A percentile compares a stretch with the other conserved stretches of the same genome.
phyloP scores from a whole-genome alignment of 2,329 filamentous ascomycete genomes.

The Aspergillus costaricaensis region DNA sequence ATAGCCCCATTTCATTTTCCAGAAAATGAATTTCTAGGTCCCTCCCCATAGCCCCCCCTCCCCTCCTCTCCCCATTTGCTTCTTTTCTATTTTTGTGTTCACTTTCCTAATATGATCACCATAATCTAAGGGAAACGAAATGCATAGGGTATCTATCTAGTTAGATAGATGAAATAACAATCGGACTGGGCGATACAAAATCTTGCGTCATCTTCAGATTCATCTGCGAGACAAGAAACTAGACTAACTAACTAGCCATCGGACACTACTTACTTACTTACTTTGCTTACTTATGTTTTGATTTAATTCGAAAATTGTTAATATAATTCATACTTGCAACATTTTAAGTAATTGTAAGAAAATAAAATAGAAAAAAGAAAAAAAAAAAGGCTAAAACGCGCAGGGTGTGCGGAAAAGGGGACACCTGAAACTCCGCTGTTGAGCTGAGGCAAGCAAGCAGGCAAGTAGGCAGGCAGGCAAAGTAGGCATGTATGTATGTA shows the following conservation, averaged over 20 bases:
- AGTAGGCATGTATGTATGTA: constrained; percentile 4
- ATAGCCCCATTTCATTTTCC: constrained; percentile 1
- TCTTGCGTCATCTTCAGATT: not conserved
- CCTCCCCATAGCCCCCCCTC: too few relatives aligned
- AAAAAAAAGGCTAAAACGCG: constrained; percentile 2
- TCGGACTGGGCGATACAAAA: not conserved
- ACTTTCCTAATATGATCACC: not conserved
- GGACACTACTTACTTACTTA: too few relatives aligned
- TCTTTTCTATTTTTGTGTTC: constrained; percentile 17
- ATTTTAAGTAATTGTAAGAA: not conserved
- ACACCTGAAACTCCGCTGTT: constrained; percentile 22
- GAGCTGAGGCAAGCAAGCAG: not conserved
- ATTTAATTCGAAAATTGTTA: not conserved
- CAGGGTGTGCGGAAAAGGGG: constrained; percentile 18
- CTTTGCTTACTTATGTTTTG: too few relatives aligned
- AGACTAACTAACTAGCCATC: too few relatives aligned
- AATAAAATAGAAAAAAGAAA: not conserved
- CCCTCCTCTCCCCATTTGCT: constrained; percentile 12
- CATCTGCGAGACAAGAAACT: not conserved
- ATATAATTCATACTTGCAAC: not conserved
- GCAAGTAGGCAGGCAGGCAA: not conserved
- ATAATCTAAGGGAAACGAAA: constrained; percentile 2
- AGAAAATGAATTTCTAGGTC: constrained; percentile 5
- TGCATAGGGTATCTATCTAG: too few relatives aligned
- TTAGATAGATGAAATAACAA: constrained; percentile 1